phyloP scores from a whole-genome alignment of 495 filamentous ascomycete species.

The Penicillium soppii region DNA sequence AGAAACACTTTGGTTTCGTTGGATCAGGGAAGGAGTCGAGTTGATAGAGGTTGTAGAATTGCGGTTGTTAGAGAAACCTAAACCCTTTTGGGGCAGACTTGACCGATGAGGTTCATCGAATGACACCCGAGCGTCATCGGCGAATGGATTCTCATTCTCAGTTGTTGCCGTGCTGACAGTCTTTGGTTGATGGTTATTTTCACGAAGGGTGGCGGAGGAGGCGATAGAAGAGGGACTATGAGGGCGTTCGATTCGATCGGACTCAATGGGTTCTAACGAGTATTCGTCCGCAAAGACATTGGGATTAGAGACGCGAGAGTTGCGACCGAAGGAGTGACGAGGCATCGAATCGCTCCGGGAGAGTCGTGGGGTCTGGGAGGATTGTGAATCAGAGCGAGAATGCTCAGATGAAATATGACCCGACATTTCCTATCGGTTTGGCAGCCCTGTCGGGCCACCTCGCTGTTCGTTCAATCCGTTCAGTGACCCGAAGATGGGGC shows the following conservation, averaged over 20 bases:
- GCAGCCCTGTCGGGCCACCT: slow-evolving; percentile 48
- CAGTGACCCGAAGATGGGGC: not conserved
- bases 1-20: slow-evolving; percentile 43
- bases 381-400: slow-evolving; percentile 41
- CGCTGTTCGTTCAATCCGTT: slow-evolving; percentile 30
- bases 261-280: slow-evolving; percentile 44
- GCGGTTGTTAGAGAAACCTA: slow-evolving; percentile 31
- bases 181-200: slow-evolving; percentile 28
- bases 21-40: slow-evolving; percentile 31
- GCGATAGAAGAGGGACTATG: slow-evolving; percentile 36
- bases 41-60: slow-evolving; percentile 34
- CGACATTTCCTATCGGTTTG: slow-evolving; percentile 42
- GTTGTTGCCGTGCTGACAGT: slow-evolving; percentile 23
- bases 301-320: slow-evolving; percentile 41
- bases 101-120: slow-evolving; percentile 39
- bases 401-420: slow-evolving; percentile 43
- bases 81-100: slow-evolving; percentile 42
- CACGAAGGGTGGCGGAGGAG: slow-evolving; percentile 37
- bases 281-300: slow-evolving; percentile 57
- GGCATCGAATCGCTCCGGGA: slow-evolving; percentile 34
- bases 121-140: slow-evolving; percentile 40
- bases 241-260: slow-evolving; percentile 34
- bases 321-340: slow-evolving; percentile 38
- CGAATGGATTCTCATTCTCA: slow-evolving; percentile 44
- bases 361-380: slow-evolving; percentile 33